Conservation (phyloP, 495 filamentous ascomycete genomes). For the Pseudomonodictys pantanalensis region DNA sequence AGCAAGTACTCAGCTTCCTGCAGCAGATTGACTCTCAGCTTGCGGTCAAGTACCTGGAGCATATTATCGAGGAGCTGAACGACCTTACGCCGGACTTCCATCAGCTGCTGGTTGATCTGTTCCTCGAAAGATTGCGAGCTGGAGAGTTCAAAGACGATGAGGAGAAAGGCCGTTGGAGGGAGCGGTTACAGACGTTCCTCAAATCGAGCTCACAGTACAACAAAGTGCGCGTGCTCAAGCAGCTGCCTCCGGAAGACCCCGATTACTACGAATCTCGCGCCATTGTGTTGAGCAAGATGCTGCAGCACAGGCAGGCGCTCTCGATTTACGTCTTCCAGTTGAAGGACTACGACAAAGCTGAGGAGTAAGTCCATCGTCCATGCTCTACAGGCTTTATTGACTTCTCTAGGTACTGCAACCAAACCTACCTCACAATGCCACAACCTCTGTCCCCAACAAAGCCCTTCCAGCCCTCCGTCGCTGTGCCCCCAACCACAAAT, state of each 20-base stretch:
- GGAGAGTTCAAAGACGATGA: conserved; percentile 47
- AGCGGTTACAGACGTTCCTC: conserved; percentile 70
- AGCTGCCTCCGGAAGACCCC: conserved; percentile 77
- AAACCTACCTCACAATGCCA: conserved; percentile 59
- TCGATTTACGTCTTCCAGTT: conserved; percentile 97
- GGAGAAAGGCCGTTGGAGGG: conserved; percentile 55
- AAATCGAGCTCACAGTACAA: conserved; percentile 76
- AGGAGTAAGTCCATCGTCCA: conserved; percentile 63
- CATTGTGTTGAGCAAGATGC: conserved; percentile 92
- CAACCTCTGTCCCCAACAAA: conserved; percentile 20
- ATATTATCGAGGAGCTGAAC: conserved; percentile 82
- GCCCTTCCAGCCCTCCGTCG: conserved; percentile 33
- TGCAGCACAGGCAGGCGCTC: conserved; percentile 86
- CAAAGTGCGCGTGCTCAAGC: conserved; percentile 66
- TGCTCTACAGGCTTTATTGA: not conserved
- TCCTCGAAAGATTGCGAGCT: conserved; percentile 60
- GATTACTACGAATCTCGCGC: conserved; percentile 87
- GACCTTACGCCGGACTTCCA: conserved; percentile 85
- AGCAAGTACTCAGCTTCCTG: conserved; percentile 71
- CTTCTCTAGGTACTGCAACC: conserved; percentile 76
- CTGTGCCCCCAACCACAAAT: conserved; percentile 46
- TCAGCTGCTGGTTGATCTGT: conserved; percentile 73
- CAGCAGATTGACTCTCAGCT: conserved; percentile 63
- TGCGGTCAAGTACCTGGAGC: conserved; percentile 82
- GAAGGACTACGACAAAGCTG: conserved; percentile 79